These are phyloP conservation scores for Fusarium scirpi DNA, from an alignment of 2,329 filamentous ascomycete species.

Conservation along the genomic window DNA sequence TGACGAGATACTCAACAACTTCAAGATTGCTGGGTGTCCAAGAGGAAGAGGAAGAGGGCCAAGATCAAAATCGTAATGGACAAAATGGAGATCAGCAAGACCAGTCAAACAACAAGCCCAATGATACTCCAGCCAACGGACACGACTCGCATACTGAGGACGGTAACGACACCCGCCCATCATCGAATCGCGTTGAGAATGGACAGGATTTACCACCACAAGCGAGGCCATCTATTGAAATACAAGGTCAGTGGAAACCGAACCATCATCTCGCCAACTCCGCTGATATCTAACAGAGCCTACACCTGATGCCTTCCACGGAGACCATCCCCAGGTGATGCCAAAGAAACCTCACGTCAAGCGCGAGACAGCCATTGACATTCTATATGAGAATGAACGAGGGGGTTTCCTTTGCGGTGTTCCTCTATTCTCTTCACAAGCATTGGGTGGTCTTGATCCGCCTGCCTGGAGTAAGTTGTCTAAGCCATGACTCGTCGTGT, in stretches of 20 bases:
- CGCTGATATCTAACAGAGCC: constrained; percentile 46
- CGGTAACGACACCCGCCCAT: constrained; percentile 6
- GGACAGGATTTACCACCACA: constrained; percentile 31
- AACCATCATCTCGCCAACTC: neutral
- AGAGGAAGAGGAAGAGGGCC: constrained; percentile 29
- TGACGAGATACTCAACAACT: constrained; percentile 42
- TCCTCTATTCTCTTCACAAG: constrained; percentile 87
- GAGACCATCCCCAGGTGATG: constrained; percentile 51
- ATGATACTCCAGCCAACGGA: constrained; percentile 11
- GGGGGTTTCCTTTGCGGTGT: constrained; percentile 90
- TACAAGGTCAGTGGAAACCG: constrained; percentile 47
- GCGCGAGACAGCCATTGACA: constrained; percentile 76
- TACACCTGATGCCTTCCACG: constrained; percentile 44
- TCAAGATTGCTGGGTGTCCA: constrained; percentile 41
- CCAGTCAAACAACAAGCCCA: constrained; percentile 18
- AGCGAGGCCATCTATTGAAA: constrained; percentile 50
- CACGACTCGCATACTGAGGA: constrained; percentile 30
- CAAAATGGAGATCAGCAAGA: constrained; percentile 15
- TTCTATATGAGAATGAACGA: constrained; percentile 95
- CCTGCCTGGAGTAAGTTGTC: constrained; percentile 75
- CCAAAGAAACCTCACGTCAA: constrained; percentile 50
- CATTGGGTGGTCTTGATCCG: constrained; percentile 87
- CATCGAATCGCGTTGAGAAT: constrained; percentile 16
- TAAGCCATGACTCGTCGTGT: neutral
- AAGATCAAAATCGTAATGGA: constrained; percentile 1